Conservation (phyloP, 2,329 filamentous ascomycete species). For the Lasiodiplodia hormozganensis region DNA sequence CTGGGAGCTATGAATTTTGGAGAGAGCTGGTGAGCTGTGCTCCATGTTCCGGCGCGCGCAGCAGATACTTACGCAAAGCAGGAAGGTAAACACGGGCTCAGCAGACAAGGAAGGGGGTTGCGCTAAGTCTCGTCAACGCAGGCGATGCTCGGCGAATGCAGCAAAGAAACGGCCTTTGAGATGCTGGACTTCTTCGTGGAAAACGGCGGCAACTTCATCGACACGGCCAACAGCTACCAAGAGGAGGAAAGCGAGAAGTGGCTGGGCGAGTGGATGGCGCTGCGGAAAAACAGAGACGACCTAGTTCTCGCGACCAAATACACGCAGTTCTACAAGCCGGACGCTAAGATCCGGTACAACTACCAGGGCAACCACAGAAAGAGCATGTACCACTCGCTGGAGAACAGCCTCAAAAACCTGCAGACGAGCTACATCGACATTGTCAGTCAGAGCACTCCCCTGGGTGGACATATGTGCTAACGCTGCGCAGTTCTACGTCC, state of each 20-base stretch:
- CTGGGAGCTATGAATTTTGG: conserved; percentile 64
- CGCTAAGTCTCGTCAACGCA: not conserved
- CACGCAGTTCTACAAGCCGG: conserved; percentile 43
- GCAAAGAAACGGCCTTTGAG: conserved; percentile 64
- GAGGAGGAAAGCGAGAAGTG: conserved; percentile 55
- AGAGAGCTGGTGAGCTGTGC: conserved; percentile 52
- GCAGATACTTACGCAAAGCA: conserved; percentile 24
- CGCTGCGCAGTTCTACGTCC: conserved; percentile 43
- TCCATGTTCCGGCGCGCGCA: not conserved
- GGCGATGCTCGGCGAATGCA: conserved; percentile 20
- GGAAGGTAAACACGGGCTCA: conserved; percentile 44
- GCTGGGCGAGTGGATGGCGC: conserved; percentile 60
- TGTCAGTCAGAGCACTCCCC: conserved; percentile 27
- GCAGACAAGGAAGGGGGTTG: not conserved
- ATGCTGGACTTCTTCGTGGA: conserved; percentile 72
- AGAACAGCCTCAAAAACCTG: conserved; percentile 49
- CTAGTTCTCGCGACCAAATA: conserved; percentile 65
- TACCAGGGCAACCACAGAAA: conserved; percentile 37
- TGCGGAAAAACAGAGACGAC: conserved; percentile 54
- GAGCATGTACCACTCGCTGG: conserved; percentile 46
- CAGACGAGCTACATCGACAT: conserved; percentile 51
- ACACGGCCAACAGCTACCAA: conserved; percentile 64
- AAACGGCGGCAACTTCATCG: conserved; percentile 71
- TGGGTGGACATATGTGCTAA: not conserved
- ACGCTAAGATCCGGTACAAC: conserved; percentile 35